Evolutionary conservation across 345 rosid species (phyloP).

Genomic region (Excoecaria cochinchinensis): DNA sequence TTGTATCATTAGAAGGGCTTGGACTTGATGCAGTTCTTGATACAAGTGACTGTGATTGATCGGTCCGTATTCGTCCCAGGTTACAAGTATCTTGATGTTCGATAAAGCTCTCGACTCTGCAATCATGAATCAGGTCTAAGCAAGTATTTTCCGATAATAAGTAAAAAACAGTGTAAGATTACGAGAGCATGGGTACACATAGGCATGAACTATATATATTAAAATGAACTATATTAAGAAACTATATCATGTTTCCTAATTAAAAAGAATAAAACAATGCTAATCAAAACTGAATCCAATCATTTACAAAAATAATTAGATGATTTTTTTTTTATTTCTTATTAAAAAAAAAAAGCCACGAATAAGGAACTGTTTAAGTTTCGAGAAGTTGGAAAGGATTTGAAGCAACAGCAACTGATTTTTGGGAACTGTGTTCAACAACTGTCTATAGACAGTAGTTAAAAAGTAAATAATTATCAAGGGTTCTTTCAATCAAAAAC

Average conservation of each 20-base stretch:
- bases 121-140: not conserved
- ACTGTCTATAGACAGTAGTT: conserved; percentile 20
- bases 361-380: conserved; percentile 14
- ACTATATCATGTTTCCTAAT: too few species aligned
- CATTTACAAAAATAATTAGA: conserved; percentile 1
- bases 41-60: conserved; percentile 38
- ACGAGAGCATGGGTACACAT: too few species aligned
- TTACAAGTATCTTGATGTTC: conserved; percentile 91
- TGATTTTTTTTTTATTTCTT: too few species aligned
- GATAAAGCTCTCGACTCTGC: conserved; percentile 96
- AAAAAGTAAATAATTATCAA: conserved; percentile 21
- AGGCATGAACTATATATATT: too few species aligned
- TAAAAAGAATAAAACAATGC: too few species aligned
- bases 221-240: too few species aligned
- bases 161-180: too few species aligned
- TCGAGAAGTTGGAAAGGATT: conserved; percentile 5
- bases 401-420: conserved; percentile 19
- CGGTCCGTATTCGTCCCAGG: conserved; percentile 49
- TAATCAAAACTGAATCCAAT: conserved; percentile 14
- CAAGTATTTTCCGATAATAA: too few species aligned
- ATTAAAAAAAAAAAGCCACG: not conserved
- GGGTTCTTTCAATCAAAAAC: conserved; percentile 26
- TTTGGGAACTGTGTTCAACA: conserved; percentile 41
- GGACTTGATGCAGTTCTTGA: conserved; percentile 67
- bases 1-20: conserved; percentile 56